These are phyloP conservation scores for Hygrophorus pudorinus DNA, from an alignment of 768 basidiomycete species.

Conservation along the genomic window DNA sequence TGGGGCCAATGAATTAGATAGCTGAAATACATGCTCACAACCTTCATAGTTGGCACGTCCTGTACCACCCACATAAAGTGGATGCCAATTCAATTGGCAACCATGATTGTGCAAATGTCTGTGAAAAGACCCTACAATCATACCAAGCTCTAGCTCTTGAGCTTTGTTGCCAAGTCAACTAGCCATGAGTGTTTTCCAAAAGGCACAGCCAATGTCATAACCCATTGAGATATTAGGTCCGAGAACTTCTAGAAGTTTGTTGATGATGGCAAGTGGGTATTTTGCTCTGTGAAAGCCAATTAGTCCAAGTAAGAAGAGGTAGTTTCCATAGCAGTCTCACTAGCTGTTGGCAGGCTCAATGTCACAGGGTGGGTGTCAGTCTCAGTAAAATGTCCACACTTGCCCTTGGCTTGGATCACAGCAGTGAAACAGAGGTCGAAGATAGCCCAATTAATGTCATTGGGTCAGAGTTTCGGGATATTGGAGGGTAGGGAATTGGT, in stretches of 20 bases:
- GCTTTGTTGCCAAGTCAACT: constrained; percentile 12
- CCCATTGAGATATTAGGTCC: constrained; percentile 8
- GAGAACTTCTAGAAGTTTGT: constrained; percentile 10
- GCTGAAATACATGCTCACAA: constrained; percentile 12
- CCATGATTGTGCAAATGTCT: constrained; percentile 13
- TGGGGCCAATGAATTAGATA: constrained; percentile 13
- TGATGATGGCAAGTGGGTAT: constrained; percentile 14
- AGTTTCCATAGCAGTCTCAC: too few relatives aligned
- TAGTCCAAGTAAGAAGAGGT: too few relatives aligned
- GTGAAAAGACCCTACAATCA: constrained; percentile 14
- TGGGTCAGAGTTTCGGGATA: too few relatives aligned
- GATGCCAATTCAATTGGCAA: constrained; percentile 15
- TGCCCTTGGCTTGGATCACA: too few relatives aligned
- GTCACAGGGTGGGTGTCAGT: too few relatives aligned
- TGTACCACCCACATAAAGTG: constrained; percentile 13
- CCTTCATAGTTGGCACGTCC: constrained; percentile 15
- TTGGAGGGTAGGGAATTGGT: too few relatives aligned
- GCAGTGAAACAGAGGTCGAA: too few relatives aligned
- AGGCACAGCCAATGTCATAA: constrained; percentile 18
- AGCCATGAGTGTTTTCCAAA: constrained; percentile 12
- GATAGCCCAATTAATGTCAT: too few relatives aligned
- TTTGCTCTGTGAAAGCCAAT: too few relatives aligned
- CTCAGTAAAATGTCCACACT: too few relatives aligned
- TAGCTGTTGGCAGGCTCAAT: too few relatives aligned
- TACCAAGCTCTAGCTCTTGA: constrained; percentile 1